These are phyloP conservation scores for Orbilia brochopaga DNA, from an alignment of 2,329 filamentous ascomycete genomes.

Conservation along the genomic window DNA sequence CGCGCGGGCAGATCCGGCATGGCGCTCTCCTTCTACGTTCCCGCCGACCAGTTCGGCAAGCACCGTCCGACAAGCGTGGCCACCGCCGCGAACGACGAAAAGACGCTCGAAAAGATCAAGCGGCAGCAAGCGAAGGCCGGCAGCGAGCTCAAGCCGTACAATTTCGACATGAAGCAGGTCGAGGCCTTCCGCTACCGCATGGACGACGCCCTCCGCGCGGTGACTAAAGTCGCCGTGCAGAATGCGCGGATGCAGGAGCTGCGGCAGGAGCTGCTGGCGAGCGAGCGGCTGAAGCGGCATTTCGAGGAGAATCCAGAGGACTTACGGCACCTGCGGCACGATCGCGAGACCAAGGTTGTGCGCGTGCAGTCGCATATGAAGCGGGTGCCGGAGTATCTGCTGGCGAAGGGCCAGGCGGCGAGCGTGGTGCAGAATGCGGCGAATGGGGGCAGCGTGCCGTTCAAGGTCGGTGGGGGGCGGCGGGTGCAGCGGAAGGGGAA, in stretches of 20 bases:
- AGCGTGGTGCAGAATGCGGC: constrained; percentile 71
- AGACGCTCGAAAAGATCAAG: constrained; percentile 77
- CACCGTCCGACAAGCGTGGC: constrained; percentile 83
- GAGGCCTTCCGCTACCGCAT: constrained; percentile 94
- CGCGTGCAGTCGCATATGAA: constrained; percentile 87
- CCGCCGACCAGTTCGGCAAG: constrained; percentile 79
- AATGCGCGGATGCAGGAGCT: constrained; percentile 89
- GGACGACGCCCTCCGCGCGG: constrained; percentile 86
- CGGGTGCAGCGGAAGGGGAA: constrained; percentile 61
- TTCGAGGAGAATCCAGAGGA: constrained; percentile 97
- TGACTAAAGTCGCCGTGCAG: constrained; percentile 86
- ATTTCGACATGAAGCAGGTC: constrained; percentile 92
- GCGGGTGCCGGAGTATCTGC: constrained; percentile 90
- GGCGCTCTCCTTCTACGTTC: constrained; percentile 93
- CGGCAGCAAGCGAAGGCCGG: constrained; percentile 78
- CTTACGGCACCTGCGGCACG: constrained; percentile 83
- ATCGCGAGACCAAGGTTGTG: constrained; percentile 82
- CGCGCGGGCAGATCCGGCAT: constrained; percentile 90
- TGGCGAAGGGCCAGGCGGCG: constrained; percentile 77
- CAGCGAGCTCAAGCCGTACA: constrained; percentile 84
- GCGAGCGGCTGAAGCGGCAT: constrained; percentile 89
- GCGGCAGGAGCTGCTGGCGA: constrained; percentile 86
- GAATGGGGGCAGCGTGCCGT: constrained; percentile 70
- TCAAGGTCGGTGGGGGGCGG: constrained; percentile 61
- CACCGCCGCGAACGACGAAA: constrained; percentile 81